These are phyloP conservation scores for Lachnellula subtilissima DNA, from an alignment of 2,329 filamentous ascomycete species.

Conservation along the genomic window DNA sequence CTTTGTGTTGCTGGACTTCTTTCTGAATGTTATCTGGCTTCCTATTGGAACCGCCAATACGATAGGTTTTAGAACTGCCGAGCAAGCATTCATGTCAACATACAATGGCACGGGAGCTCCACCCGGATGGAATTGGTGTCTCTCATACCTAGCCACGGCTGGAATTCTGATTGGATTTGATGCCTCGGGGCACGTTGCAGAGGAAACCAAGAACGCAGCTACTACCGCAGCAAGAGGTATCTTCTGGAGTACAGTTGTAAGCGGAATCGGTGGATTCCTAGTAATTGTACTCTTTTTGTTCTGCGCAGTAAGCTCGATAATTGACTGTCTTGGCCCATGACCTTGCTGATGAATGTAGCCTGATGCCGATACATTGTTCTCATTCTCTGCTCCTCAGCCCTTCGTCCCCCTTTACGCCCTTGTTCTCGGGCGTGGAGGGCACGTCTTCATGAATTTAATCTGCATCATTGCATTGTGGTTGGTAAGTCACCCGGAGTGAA, in stretches of 20 bases:
- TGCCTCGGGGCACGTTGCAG: constrained; percentile 55
- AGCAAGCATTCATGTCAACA: constrained; percentile 56
- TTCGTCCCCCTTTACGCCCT: constrained; percentile 55
- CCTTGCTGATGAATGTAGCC: constrained; percentile 34
- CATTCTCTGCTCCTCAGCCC: constrained; percentile 50
- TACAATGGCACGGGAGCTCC: constrained; percentile 54
- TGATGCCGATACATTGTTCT: constrained; percentile 47
- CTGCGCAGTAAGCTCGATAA: constrained; percentile 41
- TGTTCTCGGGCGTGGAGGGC: constrained; percentile 50
- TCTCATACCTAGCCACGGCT: constrained; percentile 56
- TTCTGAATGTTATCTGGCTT: constrained; percentile 57
- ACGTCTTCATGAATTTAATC: constrained; percentile 58
- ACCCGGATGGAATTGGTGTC: constrained; percentile 58
- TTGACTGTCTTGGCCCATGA: neutral
- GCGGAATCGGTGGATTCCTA: constrained; percentile 49
- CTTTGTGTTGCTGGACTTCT: constrained; percentile 53
- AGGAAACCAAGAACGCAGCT: constrained; percentile 56
- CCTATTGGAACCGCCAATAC: constrained; percentile 52
- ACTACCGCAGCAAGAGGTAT: constrained; percentile 53
- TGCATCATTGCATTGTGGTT: constrained; percentile 48
- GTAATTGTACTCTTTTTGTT: constrained; percentile 56
- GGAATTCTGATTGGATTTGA: constrained; percentile 58
- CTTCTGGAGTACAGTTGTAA: constrained; percentile 55
- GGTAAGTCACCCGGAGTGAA: constrained; percentile 33
- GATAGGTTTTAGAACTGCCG: constrained; percentile 52